These are phyloP conservation scores for Orbilia blumenaviensis DNA, from an alignment of 2,329 filamentous ascomycete species.

Conservation along the genomic window DNA sequence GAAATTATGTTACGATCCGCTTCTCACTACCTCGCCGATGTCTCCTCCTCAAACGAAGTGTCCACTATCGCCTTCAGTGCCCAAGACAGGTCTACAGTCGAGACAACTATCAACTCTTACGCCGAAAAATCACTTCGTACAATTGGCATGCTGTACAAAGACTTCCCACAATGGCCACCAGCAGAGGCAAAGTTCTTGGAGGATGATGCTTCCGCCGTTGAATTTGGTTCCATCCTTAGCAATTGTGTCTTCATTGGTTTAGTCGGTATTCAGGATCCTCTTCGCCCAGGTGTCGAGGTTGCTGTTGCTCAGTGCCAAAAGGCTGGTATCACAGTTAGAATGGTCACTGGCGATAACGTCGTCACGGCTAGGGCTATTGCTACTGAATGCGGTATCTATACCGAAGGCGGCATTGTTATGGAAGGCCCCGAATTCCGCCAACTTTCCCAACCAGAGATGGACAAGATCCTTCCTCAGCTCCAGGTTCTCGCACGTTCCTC, in stretches of 20 bases:
- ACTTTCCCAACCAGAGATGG: constrained; percentile 63
- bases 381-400: constrained; percentile 62
- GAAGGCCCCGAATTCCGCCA: constrained; percentile 64
- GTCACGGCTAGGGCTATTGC: constrained; percentile 64
- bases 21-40: constrained; percentile 58
- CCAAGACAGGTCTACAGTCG: constrained; percentile 62
- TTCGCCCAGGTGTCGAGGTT: constrained; percentile 62
- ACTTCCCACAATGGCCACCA: constrained; percentile 87
- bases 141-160: constrained; percentile 82
- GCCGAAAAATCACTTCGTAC: constrained; percentile 82
- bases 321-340: constrained; percentile 64
- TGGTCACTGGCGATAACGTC: constrained; percentile 65
- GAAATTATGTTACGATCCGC: constrained; percentile 70
- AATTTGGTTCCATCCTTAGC: constrained; percentile 66
- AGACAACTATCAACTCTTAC: constrained; percentile 77
- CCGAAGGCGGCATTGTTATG: constrained; percentile 62
- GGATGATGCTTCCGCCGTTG: constrained; percentile 62
- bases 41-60: constrained; percentile 31
- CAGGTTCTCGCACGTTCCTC: constrained; percentile 75
- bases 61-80: constrained; percentile 54
- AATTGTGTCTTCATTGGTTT: constrained; percentile 66
- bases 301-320: constrained; percentile 63
- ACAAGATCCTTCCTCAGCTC: constrained; percentile 69
- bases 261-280: constrained; percentile 64
- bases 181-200: constrained; percentile 67